phyloP scores from a whole-genome alignment of 1,284 basidiomycete genomes.

The Schizophyllum amplum region DNA sequence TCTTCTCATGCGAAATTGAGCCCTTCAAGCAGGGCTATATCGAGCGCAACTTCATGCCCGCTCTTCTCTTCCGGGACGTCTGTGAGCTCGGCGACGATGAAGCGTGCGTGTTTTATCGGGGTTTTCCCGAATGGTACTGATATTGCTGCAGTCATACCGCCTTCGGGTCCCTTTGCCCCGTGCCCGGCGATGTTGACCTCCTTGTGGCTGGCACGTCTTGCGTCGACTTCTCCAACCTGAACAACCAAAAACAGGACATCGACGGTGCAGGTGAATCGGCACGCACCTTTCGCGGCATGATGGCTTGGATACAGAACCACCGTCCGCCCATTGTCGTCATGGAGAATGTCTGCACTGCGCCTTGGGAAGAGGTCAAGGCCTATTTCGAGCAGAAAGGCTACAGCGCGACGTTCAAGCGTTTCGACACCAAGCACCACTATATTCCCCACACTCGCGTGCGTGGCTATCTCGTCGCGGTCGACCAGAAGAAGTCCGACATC shows the following conservation, averaged over 20 bases:
- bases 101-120: slow-evolving; percentile 44
- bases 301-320: slow-evolving; percentile 85
- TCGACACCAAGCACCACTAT: slow-evolving; percentile 93
- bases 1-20: slow-evolving; percentile 97
- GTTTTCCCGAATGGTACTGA: slow-evolving; percentile 6
- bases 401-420: slow-evolving; percentile 61
- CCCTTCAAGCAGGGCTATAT: slow-evolving; percentile 99
- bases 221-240: slow-evolving; percentile 93
- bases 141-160: slow-evolving; percentile 65
- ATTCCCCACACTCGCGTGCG: slow-evolving; percentile 92
- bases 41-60: slow-evolving; percentile 90
- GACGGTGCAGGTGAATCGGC: slow-evolving; percentile 86
- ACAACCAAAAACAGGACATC: slow-evolving; percentile 88
- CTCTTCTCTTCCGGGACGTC: slow-evolving; percentile 89
- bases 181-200: slow-evolving; percentile 88
- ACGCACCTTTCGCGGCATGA: slow-evolving; percentile 87
- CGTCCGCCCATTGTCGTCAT: slow-evolving; percentile 86
- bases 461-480: slow-evolving; percentile 79
- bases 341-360: slow-evolving; percentile 91
- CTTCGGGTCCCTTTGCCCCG: slow-evolving; percentile 79
- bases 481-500: slow-evolving; percentile 47
- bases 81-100: slow-evolving; percentile 78
- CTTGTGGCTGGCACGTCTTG: slow-evolving; percentile 92
- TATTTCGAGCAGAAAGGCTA: slow-evolving; percentile 78
- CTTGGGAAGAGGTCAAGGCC: slow-evolving; percentile 73